phyloP scores from a whole-genome alignment of 768 basidiomycete genomes.

The Galerina marginata region DNA sequence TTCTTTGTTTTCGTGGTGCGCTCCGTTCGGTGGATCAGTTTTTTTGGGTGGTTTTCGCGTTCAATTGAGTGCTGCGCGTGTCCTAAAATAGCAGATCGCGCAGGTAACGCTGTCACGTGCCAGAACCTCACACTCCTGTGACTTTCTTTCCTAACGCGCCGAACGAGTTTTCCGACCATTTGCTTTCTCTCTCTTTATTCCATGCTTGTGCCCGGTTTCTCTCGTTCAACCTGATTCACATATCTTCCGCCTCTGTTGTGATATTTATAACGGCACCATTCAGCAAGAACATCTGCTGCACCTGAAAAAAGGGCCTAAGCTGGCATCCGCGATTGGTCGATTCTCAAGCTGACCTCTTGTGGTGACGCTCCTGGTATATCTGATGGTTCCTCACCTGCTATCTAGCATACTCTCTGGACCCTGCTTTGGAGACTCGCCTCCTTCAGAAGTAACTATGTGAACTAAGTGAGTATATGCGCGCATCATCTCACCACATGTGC shows the following conservation, averaged over 20 bases:
- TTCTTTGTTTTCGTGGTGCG: background rate
- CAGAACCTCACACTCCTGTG: slow-evolving; percentile 18
- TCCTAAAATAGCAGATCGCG: slow-evolving; percentile 11
- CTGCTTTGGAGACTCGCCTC: slow-evolving; percentile 19
- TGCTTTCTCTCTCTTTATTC: slow-evolving; percentile 17
- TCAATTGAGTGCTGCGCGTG: slow-evolving; percentile 2
- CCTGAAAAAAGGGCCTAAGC: slow-evolving; percentile 18
- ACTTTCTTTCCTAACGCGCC: slow-evolving; percentile 26
- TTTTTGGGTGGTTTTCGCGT: background rate
- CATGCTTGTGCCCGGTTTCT: slow-evolving; percentile 14
- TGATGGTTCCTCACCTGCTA: slow-evolving; percentile 18
- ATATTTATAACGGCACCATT: slow-evolving; percentile 11
- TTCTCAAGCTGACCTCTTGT: slow-evolving; percentile 15
- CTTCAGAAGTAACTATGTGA: slow-evolving; percentile 26
- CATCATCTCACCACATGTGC: slow-evolving; percentile 22
- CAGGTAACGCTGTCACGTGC: slow-evolving; percentile 22
- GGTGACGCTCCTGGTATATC: slow-evolving; percentile 11
- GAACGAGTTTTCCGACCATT: slow-evolving; percentile 3
- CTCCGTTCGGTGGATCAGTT: background rate
- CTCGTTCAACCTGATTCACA: slow-evolving; percentile 5
- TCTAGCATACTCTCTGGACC: slow-evolving; percentile 19
- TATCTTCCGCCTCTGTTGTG: background rate
- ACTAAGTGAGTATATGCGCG: slow-evolving; percentile 21
- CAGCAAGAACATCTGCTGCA: background rate
- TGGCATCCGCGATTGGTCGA: slow-evolving; percentile 9